A percentile compares a stretch with the other conserved stretches of the same genome.
Conservation (phyloP, 495 filamentous ascomycete species). For the Talaromyces proteolyticus region DNA sequence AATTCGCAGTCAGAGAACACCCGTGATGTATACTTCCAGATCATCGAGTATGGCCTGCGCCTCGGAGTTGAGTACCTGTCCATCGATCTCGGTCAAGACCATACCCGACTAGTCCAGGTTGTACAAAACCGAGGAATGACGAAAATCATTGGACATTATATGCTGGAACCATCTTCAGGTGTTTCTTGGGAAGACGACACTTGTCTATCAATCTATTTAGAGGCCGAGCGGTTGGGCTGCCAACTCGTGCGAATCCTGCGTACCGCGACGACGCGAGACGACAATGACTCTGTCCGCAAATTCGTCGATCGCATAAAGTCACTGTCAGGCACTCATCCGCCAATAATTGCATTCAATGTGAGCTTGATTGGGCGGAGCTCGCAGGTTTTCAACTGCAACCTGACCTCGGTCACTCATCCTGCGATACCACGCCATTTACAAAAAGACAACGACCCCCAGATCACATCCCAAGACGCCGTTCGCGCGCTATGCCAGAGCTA, state of each 20-base stretch:
- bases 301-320: conserved; percentile 45
- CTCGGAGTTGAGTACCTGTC: conserved; percentile 70
- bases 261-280: conserved; percentile 51
- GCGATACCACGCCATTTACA: conserved; percentile 37
- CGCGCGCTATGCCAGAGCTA: conserved; percentile 48
- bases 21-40: conserved; percentile 27
- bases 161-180: conserved; percentile 42
- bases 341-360: conserved; percentile 67
- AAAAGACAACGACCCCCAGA: conserved; percentile 32
- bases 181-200: conserved; percentile 57
- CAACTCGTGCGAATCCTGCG: conserved; percentile 64
- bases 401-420: conserved; percentile 65
- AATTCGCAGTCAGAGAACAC: conserved; percentile 19
- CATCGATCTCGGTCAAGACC: conserved; percentile 54
- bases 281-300: conserved; percentile 50
- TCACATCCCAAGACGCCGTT: conserved; percentile 54
- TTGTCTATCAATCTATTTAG: conserved; percentile 48
- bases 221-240: conserved; percentile 58
- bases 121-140: conserved; percentile 55
- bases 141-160: conserved; percentile 67
- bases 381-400: conserved; percentile 59
- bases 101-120: conserved; percentile 26
- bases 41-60: conserved; percentile 61
- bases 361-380: conserved; percentile 63
- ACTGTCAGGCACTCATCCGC: conserved; percentile 33